Percentiles rank a stretch among this genome's conserved stretches.
Evolutionary conservation across 2,329 filamentous ascomycete genomes (phyloP).

Genomic region (Penicillium glabrum): DNA sequence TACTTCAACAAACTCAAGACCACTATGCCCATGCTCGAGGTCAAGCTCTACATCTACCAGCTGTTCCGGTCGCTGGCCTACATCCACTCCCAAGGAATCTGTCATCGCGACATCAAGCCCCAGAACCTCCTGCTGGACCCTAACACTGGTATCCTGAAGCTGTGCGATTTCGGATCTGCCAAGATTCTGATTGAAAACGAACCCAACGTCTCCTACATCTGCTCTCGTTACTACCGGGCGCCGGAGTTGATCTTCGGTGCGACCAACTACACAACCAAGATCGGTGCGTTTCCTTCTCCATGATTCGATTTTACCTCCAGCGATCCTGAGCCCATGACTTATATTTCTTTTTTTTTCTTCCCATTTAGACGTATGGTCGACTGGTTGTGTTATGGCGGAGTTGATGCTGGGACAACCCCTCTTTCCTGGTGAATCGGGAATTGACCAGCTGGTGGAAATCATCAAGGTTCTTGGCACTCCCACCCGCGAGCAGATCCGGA

Average conservation of each 20-base stretch:
- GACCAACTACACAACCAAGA: conserved; percentile 99
- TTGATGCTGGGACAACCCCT: conserved; percentile 97
- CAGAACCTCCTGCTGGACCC: conserved; percentile 96
- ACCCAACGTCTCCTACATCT: conserved; percentile 99
- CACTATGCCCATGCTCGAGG: conserved; percentile 97
- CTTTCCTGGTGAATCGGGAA: conserved; percentile 97
- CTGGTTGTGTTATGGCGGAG: conserved; percentile 98
- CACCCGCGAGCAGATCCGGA: conserved; percentile 95
- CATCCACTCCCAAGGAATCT: conserved; percentile 99
- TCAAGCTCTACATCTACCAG: conserved; percentile 99
- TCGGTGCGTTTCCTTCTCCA: conserved; percentile 66
- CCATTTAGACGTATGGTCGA: conserved; percentile 90
- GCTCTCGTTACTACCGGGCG: conserved; percentile 96
- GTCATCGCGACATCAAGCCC: conserved; percentile 98
- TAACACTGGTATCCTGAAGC: conserved; percentile 84
- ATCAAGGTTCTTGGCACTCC: conserved; percentile 98
- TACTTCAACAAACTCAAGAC: conserved; percentile 99
- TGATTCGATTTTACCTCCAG: background rate
- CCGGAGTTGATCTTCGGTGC: conserved; percentile 98
- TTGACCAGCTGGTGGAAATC: conserved; percentile 97
- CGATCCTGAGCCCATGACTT: background rate
- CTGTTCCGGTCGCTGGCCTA: conserved; percentile 97
- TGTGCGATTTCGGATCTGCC: conserved; percentile 98
- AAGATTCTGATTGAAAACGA: conserved; percentile 99
- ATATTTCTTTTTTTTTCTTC: background rate